Conservation (phyloP, 2,329 filamentous ascomycete genomes). For the Colletotrichum incanum region DNA sequence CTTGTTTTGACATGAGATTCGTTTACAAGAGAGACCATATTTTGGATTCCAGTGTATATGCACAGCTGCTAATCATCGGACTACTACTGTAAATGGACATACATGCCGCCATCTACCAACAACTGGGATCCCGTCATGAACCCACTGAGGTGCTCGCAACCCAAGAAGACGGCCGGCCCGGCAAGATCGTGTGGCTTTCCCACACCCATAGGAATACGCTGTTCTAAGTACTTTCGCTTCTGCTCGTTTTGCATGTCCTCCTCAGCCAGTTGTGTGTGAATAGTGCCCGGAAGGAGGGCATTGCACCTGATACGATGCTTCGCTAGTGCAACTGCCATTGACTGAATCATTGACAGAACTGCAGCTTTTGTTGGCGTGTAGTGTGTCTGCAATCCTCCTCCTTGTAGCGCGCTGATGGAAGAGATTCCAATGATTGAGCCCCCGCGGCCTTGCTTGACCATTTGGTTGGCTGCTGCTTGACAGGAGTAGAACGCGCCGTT, state of each 20-base stretch:
- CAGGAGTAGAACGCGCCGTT: conserved; percentile 81
- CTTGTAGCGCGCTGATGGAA: conserved; percentile 75
- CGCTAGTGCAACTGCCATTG: conserved; percentile 76
- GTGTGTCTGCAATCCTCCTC: conserved; percentile 77
- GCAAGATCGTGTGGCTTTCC: conserved; percentile 76
- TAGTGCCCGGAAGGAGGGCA: conserved; percentile 78
- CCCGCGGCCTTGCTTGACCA: conserved; percentile 65
- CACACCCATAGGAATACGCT: conserved; percentile 75
- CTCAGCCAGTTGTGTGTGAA: conserved; percentile 79
- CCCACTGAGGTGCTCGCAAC: conserved; percentile 73
- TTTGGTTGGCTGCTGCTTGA: conserved; percentile 71
- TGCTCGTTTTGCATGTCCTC: conserved; percentile 75
- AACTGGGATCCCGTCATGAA: conserved; percentile 80
- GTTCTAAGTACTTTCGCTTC: conserved; percentile 78
- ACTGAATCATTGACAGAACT: conserved; percentile 78
- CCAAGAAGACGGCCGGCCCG: conserved; percentile 81
- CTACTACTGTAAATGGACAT: conserved; percentile 78
- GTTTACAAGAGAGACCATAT: too few relatives aligned
- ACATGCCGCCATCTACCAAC: conserved; percentile 81
- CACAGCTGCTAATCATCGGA: too few relatives aligned
- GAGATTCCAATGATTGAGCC: conserved; percentile 78
- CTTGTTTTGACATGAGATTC: too few relatives aligned
- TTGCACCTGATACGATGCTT: conserved; percentile 79
- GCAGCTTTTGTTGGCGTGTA: conserved; percentile 84
- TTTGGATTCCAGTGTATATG: too few relatives aligned